These are phyloP conservation scores for Candida caryicola DNA, from an alignment of 805 yeast genomes.

Conservation along the genomic window DNA sequence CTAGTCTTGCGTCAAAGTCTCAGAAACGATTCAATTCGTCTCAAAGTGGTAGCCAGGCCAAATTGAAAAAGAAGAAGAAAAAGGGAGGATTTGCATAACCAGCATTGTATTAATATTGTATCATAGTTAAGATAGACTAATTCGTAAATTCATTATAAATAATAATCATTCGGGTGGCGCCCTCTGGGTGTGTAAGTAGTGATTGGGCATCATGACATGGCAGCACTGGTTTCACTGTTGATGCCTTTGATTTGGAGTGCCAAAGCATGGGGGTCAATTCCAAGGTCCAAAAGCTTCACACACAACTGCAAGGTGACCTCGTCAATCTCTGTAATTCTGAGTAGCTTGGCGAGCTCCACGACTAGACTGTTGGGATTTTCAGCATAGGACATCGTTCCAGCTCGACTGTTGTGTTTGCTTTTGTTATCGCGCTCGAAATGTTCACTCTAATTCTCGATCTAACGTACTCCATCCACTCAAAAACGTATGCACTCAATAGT, in stretches of 20 bases:
- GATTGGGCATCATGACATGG: conserved; percentile 7
- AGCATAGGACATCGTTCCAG: background rate
- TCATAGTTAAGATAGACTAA: background rate
- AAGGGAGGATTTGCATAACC: conserved; percentile 48
- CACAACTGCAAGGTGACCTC: conserved; percentile 31
- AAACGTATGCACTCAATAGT: too few species aligned
- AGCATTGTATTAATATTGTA: conserved; percentile 1
- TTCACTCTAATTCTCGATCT: too few species aligned
- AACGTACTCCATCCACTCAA: too few species aligned
- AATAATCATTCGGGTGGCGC: too few species aligned
- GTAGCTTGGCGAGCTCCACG: conserved; percentile 23
- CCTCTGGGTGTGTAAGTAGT: too few species aligned
- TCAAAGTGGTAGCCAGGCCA: conserved; percentile 11
- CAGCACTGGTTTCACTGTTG: conserved; percentile 22
- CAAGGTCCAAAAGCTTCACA: conserved; percentile 32
- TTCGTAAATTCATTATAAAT: background rate
- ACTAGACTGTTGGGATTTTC: conserved; percentile 9
- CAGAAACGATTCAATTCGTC: conserved; percentile 6
- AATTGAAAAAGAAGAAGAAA: conserved; percentile 40
- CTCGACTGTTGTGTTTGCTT: too few species aligned
- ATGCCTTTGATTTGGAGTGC: conserved; percentile 26
- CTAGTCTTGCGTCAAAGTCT: background rate
- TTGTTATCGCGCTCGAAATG: too few species aligned
- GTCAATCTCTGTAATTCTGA: conserved; percentile 23
- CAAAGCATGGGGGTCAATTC: conserved; percentile 29